phyloP scores from a whole-genome alignment of 805 yeast species.

The Sugiyamaella marilandica region DNA sequence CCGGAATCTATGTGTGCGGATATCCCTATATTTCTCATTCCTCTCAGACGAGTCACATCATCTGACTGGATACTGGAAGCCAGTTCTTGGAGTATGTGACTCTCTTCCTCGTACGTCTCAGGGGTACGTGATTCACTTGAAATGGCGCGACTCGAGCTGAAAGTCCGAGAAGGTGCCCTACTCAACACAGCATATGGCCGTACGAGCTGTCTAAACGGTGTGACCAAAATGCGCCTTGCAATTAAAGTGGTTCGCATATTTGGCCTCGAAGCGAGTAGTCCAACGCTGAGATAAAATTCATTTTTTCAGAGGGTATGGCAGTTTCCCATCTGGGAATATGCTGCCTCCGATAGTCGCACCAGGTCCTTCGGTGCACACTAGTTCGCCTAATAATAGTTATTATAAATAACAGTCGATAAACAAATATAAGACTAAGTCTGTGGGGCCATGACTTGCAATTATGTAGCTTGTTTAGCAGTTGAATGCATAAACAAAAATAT shows the following conservation, averaged over 20 bases:
- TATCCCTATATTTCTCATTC: conserved; percentile 90
- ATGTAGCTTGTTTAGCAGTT: too few species aligned
- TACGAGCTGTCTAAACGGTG: not conserved
- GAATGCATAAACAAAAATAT: too few species aligned
- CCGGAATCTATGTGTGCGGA: conserved; percentile 99
- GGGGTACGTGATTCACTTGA: not conserved
- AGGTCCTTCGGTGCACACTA: too few species aligned
- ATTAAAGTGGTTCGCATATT: not conserved
- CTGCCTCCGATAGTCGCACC: too few species aligned
- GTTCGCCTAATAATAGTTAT: too few species aligned
- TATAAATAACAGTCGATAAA: too few species aligned
- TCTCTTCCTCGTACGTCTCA: conserved; percentile 28
- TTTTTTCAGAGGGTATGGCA: not conserved
- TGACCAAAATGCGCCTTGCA: not conserved
- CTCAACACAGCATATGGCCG: too few species aligned
- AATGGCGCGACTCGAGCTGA: not conserved
- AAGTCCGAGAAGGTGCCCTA: not conserved
- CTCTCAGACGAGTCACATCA: conserved; percentile 42
- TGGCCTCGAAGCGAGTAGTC: not conserved
- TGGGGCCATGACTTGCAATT: too few species aligned
- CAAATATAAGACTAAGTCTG: too few species aligned
- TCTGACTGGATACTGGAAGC: conserved; percentile 27
- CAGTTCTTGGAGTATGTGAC: conserved; percentile 25
- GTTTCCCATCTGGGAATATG: not conserved
- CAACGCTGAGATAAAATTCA: not conserved